Conservation (phyloP, 163 green algal genomes). For the Scenedesmus sp. region DNA sequence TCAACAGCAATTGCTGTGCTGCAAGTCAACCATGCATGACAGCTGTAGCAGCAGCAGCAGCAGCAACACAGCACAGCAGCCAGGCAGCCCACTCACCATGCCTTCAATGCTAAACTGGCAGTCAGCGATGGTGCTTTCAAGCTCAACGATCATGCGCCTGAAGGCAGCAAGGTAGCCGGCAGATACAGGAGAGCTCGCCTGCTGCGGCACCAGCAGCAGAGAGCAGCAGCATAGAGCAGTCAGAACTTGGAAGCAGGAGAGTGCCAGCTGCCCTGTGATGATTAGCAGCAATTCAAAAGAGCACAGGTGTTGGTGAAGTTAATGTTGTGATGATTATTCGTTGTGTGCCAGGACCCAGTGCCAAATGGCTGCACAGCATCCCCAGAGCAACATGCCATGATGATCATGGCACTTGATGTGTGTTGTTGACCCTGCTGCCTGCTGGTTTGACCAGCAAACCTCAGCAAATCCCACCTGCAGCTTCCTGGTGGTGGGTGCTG, state of each 20-base stretch:
- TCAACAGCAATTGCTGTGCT: too few relatives aligned
- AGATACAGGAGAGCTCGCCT: not conserved
- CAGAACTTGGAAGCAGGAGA: too few relatives aligned
- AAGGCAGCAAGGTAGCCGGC: not conserved
- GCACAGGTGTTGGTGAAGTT: too few relatives aligned
- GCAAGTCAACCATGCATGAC: too few relatives aligned
- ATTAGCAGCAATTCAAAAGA: not conserved
- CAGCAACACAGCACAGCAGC: not conserved
- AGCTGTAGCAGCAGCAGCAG: not conserved
- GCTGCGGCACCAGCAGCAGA: not conserved
- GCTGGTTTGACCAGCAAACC: too few relatives aligned
- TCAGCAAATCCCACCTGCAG: not conserved
- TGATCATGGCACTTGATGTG: too few relatives aligned
- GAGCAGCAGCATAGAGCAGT: too few relatives aligned
- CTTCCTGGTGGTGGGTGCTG: not conserved
- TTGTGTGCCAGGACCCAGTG: too few relatives aligned
- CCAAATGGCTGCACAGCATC: too few relatives aligned
- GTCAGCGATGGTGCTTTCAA: not conserved
- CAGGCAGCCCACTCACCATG: not conserved
- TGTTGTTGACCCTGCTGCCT: not conserved
- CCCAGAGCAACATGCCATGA: too few relatives aligned
- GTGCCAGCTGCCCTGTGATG: too few relatives aligned
- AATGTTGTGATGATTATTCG: too few relatives aligned
- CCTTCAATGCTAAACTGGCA: not conserved
- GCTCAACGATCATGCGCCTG: not conserved